Evolutionary conservation across 768 basidiomycete species (phyloP).

Genomic region (Chalciporus piperatus): DNA sequence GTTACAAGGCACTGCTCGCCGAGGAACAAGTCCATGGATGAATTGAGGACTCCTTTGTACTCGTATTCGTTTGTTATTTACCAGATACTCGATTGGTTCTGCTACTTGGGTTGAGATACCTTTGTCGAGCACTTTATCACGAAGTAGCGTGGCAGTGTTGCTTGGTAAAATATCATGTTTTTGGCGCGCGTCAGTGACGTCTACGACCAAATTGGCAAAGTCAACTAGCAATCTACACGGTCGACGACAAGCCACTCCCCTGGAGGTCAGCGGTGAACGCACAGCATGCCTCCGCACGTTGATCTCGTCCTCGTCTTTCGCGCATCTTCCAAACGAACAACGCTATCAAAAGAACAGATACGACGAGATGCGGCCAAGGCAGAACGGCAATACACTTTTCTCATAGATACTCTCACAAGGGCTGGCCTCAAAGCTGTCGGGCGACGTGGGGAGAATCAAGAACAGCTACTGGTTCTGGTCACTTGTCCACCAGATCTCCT

Average conservation of each 20-base stretch:
- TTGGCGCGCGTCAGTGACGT: background rate
- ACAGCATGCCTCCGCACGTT: constrained; percentile 50
- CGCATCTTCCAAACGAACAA: constrained; percentile 37
- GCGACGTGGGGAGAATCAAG: constrained; percentile 70
- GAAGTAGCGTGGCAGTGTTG: too few species aligned
- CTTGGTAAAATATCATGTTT: too few species aligned
- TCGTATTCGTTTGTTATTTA: too few species aligned
- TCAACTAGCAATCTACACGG: too few species aligned
- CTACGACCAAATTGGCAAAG: background rate
- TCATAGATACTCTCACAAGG: constrained; percentile 58
- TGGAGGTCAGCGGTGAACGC: background rate
- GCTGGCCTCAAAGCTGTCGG: constrained; percentile 72
- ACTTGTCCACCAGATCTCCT: constrained; percentile 63
- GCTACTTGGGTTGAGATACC: too few species aligned
- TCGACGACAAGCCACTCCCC: background rate
- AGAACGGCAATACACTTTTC: constrained; percentile 62
- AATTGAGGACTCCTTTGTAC: too few species aligned
- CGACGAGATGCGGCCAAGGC: constrained; percentile 62
- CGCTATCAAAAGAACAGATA: constrained; percentile 58
- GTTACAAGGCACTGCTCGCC: too few species aligned
- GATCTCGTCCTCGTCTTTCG: constrained; percentile 76
- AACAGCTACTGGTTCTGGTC: constrained; percentile 76
- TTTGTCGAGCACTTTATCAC: too few species aligned
- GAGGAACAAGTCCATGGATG: too few species aligned
- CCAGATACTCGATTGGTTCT: too few species aligned